Base-by-base conservation (phyloP, 805 yeast genomes). In the Lachancea sp. region DNA sequence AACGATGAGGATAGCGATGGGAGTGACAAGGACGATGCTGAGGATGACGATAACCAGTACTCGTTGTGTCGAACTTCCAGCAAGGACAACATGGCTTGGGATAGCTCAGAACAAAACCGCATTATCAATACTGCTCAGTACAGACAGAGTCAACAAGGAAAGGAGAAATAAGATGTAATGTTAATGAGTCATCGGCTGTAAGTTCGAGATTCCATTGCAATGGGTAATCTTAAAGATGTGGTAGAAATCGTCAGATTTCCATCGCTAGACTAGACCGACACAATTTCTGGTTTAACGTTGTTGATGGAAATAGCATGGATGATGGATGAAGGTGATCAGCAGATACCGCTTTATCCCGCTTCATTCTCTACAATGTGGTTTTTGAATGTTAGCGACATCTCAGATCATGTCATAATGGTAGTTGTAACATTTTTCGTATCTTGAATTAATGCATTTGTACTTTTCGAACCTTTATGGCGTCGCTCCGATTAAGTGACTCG, bases 1-100 rank as follows among this genome's bases (percentile, higher is more conserved):
- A 46, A 50, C 12, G 52, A 51, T 13, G 53, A 47, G 12, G 59
- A 49, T 16, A 46, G 50, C 25, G 46, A 46, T 21, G 46, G 38
- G 15, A 29, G 38, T 23, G 48, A 45, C 16, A 51, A 40, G 19
- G 50, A 46, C n/a, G 51, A 51, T 11, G 50, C 42, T 6, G 58
- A 53, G 21, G 60, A 63, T 20, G 64, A 59, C 4, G 60, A 61
- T 16, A 61, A 56, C 34, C 63, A 58, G 13, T 57, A 53, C 38
- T 47, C 55, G 5, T 44, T 61, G 29, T 59, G 56, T 29, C 53
- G 64, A 31, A 54, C 64, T 8, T 51, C 50, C n/a, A 61, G 63
- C 29, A 58, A 53, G 22, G 63, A 59, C 25, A 58, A 51, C 36
- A 46, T 54, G 36, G 42, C 58, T 13, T 60, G 63, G 61, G 58